phyloP scores from a whole-genome alignment of 345 rosid species.

The Durio zibethinus region DNA sequence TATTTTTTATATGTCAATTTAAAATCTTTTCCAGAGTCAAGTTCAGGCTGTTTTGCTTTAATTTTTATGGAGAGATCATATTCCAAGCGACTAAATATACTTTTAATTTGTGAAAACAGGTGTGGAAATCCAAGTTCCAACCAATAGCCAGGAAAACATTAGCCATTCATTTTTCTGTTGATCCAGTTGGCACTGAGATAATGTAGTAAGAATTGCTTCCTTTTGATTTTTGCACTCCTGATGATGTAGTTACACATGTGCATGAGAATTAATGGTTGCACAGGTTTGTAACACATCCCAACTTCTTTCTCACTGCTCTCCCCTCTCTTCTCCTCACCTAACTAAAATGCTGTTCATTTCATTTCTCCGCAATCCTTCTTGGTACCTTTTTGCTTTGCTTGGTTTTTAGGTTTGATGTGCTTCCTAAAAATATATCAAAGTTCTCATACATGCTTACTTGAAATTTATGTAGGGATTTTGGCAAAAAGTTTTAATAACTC shows the following conservation, averaged over 20 bases:
- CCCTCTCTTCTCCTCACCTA: background rate
- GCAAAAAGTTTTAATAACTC: too few relatives aligned
- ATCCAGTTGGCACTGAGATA: constrained; percentile 77
- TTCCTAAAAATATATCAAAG: too few relatives aligned
- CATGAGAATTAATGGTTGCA: background rate
- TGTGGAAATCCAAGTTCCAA: constrained; percentile 65
- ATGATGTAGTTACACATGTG: background rate
- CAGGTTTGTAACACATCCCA: background rate
- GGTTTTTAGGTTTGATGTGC: too few relatives aligned
- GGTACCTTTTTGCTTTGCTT: background rate
- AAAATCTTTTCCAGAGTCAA: background rate
- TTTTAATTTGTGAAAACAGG: constrained; percentile 40
- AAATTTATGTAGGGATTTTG: too few relatives aligned
- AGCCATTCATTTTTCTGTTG: constrained; percentile 59
- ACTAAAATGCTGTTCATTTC: background rate
- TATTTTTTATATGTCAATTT: background rate
- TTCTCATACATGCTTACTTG: too few relatives aligned
- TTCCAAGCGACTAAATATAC: background rate
- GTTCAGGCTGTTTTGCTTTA: background rate
- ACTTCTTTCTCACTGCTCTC: background rate
- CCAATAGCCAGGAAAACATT: constrained; percentile 41
- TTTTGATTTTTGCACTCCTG: background rate
- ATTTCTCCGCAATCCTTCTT: background rate
- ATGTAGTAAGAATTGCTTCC: constrained; percentile 46
- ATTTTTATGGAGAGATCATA: background rate